Base-by-base conservation (phyloP, 2,329 filamentous ascomycete genomes). In the Pestalotiopsis sp. region DNA sequence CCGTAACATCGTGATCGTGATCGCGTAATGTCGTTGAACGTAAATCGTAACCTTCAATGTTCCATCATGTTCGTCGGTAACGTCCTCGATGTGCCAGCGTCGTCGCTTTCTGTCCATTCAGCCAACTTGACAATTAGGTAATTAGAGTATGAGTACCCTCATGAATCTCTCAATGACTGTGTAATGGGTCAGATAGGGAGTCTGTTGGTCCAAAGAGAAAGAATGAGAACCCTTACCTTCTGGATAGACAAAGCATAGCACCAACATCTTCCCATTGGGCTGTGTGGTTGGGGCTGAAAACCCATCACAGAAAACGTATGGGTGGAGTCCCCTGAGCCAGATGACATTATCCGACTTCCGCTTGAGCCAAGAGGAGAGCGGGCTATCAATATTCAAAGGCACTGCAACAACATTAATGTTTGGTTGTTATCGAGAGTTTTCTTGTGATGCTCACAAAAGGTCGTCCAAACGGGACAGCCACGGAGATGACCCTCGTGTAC, bases 401-500 rank as follows among this genome's bases (percentile, higher is more conserved):
- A 59, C 27, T 59, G 3, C 36, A 63, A 38, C 13, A 20, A 5
- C 13, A n/a, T 40, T n/a, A 61, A 27, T 23, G 6, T 3, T n/a
- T 40, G 25, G 11, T 52, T 36, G 4, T 11, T 12, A 12, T 27
- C 38, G 2, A 66, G 41, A 52, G 11, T 14, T 12, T 27, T 59
- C 12, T n/a, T 63, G 58, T 3, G 25, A 12, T 61, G 73, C 84
- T 31, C 79, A 90, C 88, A 79, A 73, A 91, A 91, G 2, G 89
- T 88, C 2, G 89, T 91, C 89, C 89, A 91, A 9, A 91, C 83
- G 1, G 89, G 89, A 72, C 87, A 89, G 65, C 81, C 80, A 38
- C 80, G 81, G 64, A 89, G 74, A 65, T 85, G 83, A 2, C 87
- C 88, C n/a, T 86, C 83, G 81, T 83, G 85, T 0, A 88, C 83